phyloP scores from a whole-genome alignment of 176 grass and related monocot species.

The Rhynchospora tenuis region DNA sequence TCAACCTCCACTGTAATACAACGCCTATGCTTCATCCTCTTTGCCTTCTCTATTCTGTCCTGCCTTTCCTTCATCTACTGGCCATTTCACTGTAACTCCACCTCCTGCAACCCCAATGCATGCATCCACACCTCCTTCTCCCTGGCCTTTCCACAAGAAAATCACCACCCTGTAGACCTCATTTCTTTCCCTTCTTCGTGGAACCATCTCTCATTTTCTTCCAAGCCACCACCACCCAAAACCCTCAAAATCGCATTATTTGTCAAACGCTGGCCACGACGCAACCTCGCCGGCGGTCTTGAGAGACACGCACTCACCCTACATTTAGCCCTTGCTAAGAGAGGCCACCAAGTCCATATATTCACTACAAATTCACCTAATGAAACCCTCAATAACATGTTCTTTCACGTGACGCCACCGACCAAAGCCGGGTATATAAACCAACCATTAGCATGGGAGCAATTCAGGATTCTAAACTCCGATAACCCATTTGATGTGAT shows the following conservation, averaged over 20 bases:
- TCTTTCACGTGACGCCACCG: conserved; percentile 31
- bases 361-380: conserved; percentile 34
- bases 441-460: conserved; percentile 45
- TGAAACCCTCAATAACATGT: background rate
- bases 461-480: conserved; percentile 34
- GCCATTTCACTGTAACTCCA: conserved; percentile 3
- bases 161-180: conserved; percentile 24
- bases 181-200: conserved; percentile 35
- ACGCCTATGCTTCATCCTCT: conserved; percentile 22
- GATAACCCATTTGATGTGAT: conserved; percentile 33
- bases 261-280: conserved; percentile 40
- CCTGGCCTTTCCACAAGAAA: background rate
- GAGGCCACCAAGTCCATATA: conserved; percentile 46
- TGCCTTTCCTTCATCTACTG: conserved; percentile 20
- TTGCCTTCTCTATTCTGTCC: conserved; percentile 23
- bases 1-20: background rate
- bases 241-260: conserved; percentile 41
- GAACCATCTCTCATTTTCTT: conserved; percentile 45
- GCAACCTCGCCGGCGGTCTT: conserved; percentile 33
- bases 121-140: background rate
- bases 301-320: conserved; percentile 47
- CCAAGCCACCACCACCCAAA: conserved; percentile 5
- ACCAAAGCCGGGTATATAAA: conserved; percentile 44
- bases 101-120: background rate
- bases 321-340: conserved; percentile 33